Base-by-base conservation (phyloP, 108 stramenopile genomes). In the Nannochloropsis gaditana region DNA sequence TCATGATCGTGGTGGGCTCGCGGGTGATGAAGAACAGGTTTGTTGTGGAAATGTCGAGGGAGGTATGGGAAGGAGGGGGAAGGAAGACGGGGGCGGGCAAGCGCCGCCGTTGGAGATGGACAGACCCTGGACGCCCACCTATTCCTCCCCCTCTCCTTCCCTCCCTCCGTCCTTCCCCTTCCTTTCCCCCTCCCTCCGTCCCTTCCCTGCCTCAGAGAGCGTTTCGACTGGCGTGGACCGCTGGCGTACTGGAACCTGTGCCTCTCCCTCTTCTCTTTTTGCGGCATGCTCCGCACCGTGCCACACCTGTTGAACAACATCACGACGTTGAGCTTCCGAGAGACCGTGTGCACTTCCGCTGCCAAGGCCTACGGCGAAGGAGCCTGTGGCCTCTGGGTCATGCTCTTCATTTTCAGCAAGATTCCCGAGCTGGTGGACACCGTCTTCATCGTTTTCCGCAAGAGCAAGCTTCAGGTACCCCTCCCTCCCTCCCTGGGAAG, bases 371-470 rank as follows among this genome's bases (percentile, higher is more conserved):
- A 92, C 84, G 97, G 97, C 19, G 88, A 86, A 2, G 95, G 95
- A 45, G 93, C 94, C 11, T 92, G 92, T 9, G 96, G 98, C 19
- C 85, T 97, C 0, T 97, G 96, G 96, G 94, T 95, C 2, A 94
- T 94, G 87, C 90, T 97, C 9, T 99, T 99, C 90, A 94, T 97
- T 80, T 86, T 95, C 47, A 91, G 91, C 87, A 99, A 99, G 90
- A 94, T 85, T 91, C 92, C 92, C 81, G 98, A 99, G 92, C 93
- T 99, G 43, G 47, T 97, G 84, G 98, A 99, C 87, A 99, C 98
- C 9, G 92, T 95, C 89, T 99, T 99, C 91, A 96, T 99, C 89
- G 95, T 99, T 44, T 91, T 97, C 84, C 94, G 97, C 90, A 97
- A 97, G 89, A 95, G 59, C 59, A 73, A 95, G 91, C 95, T 93